Conservation (phyloP, 2,329 filamentous ascomycete genomes). For the Sclerotinia borealis region DNA sequence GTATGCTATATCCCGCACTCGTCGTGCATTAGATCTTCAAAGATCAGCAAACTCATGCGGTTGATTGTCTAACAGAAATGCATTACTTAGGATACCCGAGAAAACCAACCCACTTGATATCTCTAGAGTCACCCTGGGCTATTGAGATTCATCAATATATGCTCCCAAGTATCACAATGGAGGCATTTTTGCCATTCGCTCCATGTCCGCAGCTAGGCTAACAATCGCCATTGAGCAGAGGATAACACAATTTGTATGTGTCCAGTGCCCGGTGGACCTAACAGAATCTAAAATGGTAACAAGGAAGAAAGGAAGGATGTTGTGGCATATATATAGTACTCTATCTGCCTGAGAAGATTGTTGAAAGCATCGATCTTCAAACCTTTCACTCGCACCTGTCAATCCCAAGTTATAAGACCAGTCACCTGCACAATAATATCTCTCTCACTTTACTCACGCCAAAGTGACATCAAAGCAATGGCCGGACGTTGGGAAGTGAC, state of each 20-base stretch:
- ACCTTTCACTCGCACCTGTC: background rate
- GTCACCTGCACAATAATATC: background rate
- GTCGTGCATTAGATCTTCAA: background rate
- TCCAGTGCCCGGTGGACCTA: background rate
- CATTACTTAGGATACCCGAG: too few relatives aligned
- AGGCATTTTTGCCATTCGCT: too few relatives aligned
- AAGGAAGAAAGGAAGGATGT: background rate
- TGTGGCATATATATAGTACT: background rate
- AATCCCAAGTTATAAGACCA: background rate
- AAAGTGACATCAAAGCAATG: background rate
- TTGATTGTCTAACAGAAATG: background rate
- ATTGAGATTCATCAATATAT: background rate
- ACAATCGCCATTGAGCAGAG: background rate
- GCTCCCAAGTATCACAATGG: background rate
- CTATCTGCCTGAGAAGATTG: background rate
- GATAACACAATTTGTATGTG: background rate
- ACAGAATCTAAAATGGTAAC: background rate
- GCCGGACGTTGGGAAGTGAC: constrained; percentile 1
- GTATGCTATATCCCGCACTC: background rate
- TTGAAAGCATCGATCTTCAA: background rate
- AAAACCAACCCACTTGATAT: background rate
- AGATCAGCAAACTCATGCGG: background rate
- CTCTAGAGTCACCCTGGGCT: background rate
- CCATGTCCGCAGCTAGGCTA: background rate
- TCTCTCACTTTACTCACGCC: background rate